phyloP scores from a whole-genome alignment of 176 grass and related monocot genomes.

The Puccinellia tenuiflora region DNA sequence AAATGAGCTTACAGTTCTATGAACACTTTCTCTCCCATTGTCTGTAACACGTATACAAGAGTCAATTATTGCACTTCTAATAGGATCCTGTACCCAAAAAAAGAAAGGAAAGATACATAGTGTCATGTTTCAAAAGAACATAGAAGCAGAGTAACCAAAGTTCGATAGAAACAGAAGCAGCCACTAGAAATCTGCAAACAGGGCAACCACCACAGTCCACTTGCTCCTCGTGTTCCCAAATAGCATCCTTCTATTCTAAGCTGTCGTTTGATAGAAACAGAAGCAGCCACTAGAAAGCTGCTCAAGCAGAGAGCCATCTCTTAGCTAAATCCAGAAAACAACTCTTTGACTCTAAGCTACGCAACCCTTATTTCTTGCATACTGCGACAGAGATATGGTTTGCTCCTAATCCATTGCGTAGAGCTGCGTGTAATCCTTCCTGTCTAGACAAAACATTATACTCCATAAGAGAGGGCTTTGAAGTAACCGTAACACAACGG shows the following conservation, averaged over 20 bases:
- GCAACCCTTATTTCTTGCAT: background rate
- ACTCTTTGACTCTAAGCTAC: background rate
- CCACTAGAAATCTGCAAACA: no score
- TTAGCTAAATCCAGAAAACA: background rate
- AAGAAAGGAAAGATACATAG: constrained; percentile 2
- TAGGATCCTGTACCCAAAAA: constrained; percentile 57
- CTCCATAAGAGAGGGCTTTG: background rate
- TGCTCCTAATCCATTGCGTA: background rate
- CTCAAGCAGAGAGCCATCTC: background rate
- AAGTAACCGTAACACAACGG: constrained; percentile 16
- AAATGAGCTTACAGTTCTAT: constrained; percentile 66
- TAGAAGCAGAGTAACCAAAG: background rate
- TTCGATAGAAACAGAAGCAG: constrained; percentile 2
- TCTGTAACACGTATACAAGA: constrained; percentile 79
- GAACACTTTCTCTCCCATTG: constrained; percentile 83
- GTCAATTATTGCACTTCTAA: constrained; percentile 81
- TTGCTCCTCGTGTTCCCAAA: no score
- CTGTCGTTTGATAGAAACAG: background rate
- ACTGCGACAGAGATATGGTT: background rate
- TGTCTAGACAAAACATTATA: background rate
- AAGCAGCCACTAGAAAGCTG: background rate
- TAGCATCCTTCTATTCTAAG: no score
- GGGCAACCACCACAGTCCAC: background rate
- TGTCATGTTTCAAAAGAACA: constrained; percentile 17
- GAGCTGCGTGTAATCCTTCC: background rate